These are phyloP conservation scores for Kodamaea plutei DNA, from an alignment of 1,139 yeast species.

Conservation along the genomic window DNA sequence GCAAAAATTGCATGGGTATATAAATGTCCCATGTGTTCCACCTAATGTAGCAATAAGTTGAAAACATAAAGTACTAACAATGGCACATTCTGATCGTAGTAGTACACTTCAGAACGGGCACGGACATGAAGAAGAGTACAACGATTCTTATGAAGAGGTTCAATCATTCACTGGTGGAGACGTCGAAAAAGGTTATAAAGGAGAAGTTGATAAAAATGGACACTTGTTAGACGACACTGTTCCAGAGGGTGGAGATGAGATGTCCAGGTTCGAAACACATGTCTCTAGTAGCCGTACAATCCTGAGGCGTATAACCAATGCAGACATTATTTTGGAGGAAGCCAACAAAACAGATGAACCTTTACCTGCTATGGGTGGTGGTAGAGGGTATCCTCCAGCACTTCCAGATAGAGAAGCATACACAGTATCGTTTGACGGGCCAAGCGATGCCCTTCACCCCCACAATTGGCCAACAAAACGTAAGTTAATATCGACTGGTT, in stretches of 20 bases:
- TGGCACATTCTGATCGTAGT: too few species aligned
- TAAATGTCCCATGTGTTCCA: slow-evolving; percentile 2
- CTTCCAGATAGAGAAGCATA: slow-evolving; percentile 49
- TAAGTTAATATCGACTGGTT: slow-evolving; percentile 24
- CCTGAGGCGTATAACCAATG: slow-evolving; percentile 24
- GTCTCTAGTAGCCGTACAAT: slow-evolving; percentile 24
- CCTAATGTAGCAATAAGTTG: not conserved
- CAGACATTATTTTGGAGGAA: slow-evolving; percentile 21
- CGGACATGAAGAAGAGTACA: too few species aligned
- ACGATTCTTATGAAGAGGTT: slow-evolving; percentile 10
- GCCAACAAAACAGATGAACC: slow-evolving; percentile 29
- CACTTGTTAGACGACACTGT: slow-evolving; percentile 12
- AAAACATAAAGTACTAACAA: not conserved
- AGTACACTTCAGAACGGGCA: too few species aligned
- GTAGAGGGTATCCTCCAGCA: slow-evolving; percentile 48
- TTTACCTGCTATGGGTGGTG: slow-evolving; percentile 53
- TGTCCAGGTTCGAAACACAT: slow-evolving; percentile 25
- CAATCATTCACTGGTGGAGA: slow-evolving; percentile 14
- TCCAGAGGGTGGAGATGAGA: slow-evolving; percentile 21
- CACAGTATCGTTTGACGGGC: slow-evolving; percentile 57
- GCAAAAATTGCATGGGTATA: not conserved
- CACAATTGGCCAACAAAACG: slow-evolving; percentile 51
- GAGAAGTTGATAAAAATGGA: slow-evolving; percentile 8
- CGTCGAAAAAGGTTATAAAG: slow-evolving; percentile 9
- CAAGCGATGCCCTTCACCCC: slow-evolving; percentile 58